Evolutionary conservation across 2,329 filamentous ascomycete species (phyloP).

Genomic region (Xylariaceae sp.): DNA sequence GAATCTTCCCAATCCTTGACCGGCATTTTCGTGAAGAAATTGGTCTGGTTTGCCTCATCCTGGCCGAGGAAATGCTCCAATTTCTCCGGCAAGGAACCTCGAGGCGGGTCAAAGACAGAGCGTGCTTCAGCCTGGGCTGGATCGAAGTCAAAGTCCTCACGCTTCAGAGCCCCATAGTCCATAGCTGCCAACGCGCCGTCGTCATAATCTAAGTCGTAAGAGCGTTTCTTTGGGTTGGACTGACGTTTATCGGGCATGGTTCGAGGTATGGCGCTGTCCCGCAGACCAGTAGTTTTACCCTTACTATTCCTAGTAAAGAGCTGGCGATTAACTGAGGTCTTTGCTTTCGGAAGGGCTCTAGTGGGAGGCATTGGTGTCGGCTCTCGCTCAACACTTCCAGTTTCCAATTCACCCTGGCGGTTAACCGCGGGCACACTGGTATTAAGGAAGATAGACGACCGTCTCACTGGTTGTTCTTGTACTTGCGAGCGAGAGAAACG

Average conservation of each 20-base stretch:
- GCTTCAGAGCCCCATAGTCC: slow-evolving; percentile 46
- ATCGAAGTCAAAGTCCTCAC: slow-evolving; percentile 53
- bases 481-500: slow-evolving; percentile 21
- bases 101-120: slow-evolving; percentile 33
- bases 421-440: slow-evolving; percentile 29
- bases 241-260: slow-evolving; percentile 22
- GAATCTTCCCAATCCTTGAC: slow-evolving; percentile 55
- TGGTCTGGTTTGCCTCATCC: slow-evolving; percentile 37
- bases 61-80: slow-evolving; percentile 44
- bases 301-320: slow-evolving; percentile 26
- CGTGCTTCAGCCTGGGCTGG: slow-evolving; percentile 42
- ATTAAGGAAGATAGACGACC: slow-evolving; percentile 30
- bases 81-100: slow-evolving; percentile 42
- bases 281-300: slow-evolving; percentile 15
- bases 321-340: slow-evolving; percentile 27
- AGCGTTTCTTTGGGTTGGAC: slow-evolving; percentile 27
- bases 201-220: slow-evolving; percentile 47
- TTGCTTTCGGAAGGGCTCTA: slow-evolving; percentile 23
- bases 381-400: slow-evolving; percentile 25
- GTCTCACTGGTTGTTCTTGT: slow-evolving; percentile 22
- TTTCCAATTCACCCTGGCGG: slow-evolving; percentile 27
- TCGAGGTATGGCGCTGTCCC: slow-evolving; percentile 29
- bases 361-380: slow-evolving; percentile 26
- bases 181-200: slow-evolving; percentile 51
- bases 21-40: slow-evolving; percentile 50